Percentiles rank a stretch among this genome's conserved stretches.
phyloP scores from a whole-genome alignment of 2,329 filamentous ascomycete genomes.

The Xylaria sp. region DNA sequence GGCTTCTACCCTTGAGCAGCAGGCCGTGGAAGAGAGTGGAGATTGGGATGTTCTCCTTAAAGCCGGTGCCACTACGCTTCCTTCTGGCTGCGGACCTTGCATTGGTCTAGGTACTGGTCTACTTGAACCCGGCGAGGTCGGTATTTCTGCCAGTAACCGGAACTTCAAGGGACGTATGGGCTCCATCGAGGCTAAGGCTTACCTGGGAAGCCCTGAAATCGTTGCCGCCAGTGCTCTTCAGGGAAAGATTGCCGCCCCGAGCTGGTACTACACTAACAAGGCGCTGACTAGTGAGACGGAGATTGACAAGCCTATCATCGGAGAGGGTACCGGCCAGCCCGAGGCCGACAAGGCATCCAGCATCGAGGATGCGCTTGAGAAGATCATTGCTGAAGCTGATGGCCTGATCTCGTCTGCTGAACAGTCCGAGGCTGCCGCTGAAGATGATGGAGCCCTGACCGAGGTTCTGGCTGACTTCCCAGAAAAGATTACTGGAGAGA shows the following conservation, averaged over 20 bases:
- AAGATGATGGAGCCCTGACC: conserved; percentile 36
- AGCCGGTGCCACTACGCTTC: conserved; percentile 68
- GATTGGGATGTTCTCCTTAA: conserved; percentile 80
- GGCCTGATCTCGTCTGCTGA: not conserved
- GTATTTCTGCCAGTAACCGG: conserved; percentile 76
- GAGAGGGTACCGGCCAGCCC: not conserved
- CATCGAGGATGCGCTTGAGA: not conserved
- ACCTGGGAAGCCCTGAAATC: conserved; percentile 67
- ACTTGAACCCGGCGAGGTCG: conserved; percentile 65
- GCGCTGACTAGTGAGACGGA: not conserved
- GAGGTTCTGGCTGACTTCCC: conserved; percentile 84
- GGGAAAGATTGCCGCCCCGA: conserved; percentile 73
- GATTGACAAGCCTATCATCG: not conserved
- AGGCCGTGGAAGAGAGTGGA: conserved; percentile 68
- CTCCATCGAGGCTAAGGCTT: not conserved
- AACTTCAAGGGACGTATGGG: conserved; percentile 41
- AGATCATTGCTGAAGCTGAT: not conserved
- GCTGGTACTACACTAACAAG: conserved; percentile 28
- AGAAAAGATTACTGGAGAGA: conserved; percentile 75
- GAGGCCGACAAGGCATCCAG: not conserved
- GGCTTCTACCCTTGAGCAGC: conserved; percentile 72
- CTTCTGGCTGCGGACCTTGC: conserved; percentile 74
- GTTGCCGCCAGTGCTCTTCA: conserved; percentile 81
- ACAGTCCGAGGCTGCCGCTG: not conserved
- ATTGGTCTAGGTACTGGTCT: conserved; percentile 61